A percentile compares a stretch with the other conserved stretches of the same genome.
Evolutionary conservation across 441 rosid species (phyloP).

Genomic region (Macaranga tanarius): DNA sequence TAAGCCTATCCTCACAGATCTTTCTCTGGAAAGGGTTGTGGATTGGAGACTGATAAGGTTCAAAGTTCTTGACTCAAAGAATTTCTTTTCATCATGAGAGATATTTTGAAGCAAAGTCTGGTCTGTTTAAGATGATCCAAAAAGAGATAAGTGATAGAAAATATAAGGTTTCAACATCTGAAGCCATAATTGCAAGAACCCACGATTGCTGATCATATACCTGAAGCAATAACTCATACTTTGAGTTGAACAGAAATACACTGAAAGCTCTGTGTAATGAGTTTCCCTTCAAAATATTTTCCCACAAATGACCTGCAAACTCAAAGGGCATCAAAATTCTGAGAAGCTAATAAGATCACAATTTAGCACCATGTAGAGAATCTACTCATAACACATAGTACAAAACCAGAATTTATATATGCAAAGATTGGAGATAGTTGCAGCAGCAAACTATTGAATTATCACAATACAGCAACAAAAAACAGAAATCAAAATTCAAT

Average conservation of each 20-base stretch:
- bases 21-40: neutral
- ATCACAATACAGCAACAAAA: neutral
- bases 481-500: neutral
- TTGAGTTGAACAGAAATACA: conserved; percentile 89
- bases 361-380: neutral
- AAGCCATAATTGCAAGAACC: neutral
- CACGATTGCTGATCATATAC: conserved; percentile 32
- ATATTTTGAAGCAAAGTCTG: neutral
- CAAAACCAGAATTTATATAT: too few relatives aligned
- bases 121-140: neutral
- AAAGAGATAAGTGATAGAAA: neutral
- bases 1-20: neutral
- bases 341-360: neutral
- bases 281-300: conserved; percentile 77
- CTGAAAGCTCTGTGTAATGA: conserved; percentile 95
- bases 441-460: too few relatives aligned
- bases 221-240: conserved; percentile 93
- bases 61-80: neutral
- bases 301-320: conserved; percentile 91
- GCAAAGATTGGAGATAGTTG: too few relatives aligned
- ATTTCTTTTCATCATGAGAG: neutral
- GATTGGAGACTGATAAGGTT: neutral
- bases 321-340: conserved; percentile 3
- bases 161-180: neutral
- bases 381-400: too few relatives aligned